Evolutionary conservation across 31 red algal species (phyloP).

Genomic region (Asparagopsis taxiformis): DNA sequence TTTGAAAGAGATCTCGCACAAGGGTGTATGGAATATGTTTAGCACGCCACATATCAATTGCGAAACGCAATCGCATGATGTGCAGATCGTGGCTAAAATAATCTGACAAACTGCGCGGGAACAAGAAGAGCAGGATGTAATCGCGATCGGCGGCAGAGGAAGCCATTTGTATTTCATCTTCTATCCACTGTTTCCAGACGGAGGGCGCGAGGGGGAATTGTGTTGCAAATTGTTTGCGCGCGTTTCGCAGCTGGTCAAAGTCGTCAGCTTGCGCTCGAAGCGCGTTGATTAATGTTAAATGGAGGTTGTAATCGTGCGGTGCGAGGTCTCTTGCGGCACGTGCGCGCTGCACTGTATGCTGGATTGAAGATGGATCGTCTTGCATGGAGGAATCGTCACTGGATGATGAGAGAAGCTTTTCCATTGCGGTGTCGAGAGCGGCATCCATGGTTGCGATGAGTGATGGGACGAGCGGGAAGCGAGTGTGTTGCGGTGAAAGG

Average conservation of each 20-base stretch:
- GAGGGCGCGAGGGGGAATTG: slow-evolving; percentile 21
- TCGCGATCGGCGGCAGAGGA: background rate
- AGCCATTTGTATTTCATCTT: slow-evolving; percentile 38
- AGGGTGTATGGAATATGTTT: background rate
- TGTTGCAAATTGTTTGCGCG: slow-evolving; percentile 32
- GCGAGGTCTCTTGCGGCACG: background rate
- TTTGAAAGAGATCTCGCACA: slow-evolving; percentile 9
- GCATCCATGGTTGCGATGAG: background rate
- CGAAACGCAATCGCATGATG: slow-evolving; percentile 7
- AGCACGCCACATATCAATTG: slow-evolving; percentile 8
- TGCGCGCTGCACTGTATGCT: background rate
- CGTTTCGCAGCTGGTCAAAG: slow-evolving; percentile 7
- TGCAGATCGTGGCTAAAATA: slow-evolving; percentile 27
- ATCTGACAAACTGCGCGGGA: slow-evolving; percentile 25
- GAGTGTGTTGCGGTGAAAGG: slow-evolving; percentile 7
- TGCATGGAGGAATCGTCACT: background rate
- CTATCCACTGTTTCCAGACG: slow-evolving; percentile 34
- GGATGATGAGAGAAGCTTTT: too few relatives aligned
- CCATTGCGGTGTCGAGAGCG: too few relatives aligned
- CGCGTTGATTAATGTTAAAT: background rate
- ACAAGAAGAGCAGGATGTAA: slow-evolving; percentile 2
- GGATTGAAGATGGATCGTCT: background rate
- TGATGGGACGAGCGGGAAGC: background rate
- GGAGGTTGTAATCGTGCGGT: slow-evolving; percentile 2
- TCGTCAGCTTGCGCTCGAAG: slow-evolving; percentile 8